A percentile compares a stretch with the other conserved stretches of the same genome.
Evolutionary conservation across 2,329 filamentous ascomycete species (phyloP).

Genomic region (Calonectria fujianensis): DNA sequence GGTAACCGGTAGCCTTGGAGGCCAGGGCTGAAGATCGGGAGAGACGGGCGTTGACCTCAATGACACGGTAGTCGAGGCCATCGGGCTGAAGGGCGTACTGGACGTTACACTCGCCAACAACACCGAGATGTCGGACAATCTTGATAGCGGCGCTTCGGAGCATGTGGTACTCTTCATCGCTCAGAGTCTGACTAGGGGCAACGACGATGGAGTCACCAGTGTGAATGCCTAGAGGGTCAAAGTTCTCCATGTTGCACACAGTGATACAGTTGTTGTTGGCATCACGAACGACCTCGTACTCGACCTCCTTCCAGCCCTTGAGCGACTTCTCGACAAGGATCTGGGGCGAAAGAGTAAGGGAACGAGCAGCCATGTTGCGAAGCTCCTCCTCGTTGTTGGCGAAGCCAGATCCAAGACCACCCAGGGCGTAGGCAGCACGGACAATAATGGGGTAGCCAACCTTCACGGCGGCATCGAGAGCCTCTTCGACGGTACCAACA

Average conservation of each 20-base stretch:
- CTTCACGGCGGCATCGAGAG: conserved; percentile 87
- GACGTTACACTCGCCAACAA: conserved; percentile 98
- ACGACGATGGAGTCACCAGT: conserved; percentile 99
- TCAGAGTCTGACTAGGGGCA: conserved; percentile 95
- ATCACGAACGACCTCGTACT: conserved; percentile 98
- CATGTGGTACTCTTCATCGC: conserved; percentile 99
- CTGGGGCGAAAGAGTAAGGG: conserved; percentile 94
- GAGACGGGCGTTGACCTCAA: conserved; percentile 98
- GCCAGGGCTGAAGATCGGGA: conserved; percentile 97
- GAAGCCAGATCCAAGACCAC: conserved; percentile 96
- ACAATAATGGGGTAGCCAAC: conserved; percentile 99
- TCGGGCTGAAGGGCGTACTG: conserved; percentile 98
- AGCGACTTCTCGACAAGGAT: conserved; percentile 98
- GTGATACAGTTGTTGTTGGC: conserved; percentile 99
- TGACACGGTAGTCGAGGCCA: conserved; percentile 97
- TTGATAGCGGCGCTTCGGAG: conserved; percentile 97
- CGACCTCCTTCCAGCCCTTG: conserved; percentile 99
- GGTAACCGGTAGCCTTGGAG: conserved; percentile 98
- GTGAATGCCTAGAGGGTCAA: conserved; percentile 97
- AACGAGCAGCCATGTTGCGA: conserved; percentile 92
- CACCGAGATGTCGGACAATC: conserved; percentile 96
- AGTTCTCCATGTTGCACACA: conserved; percentile 90
- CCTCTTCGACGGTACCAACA: conserved; percentile 92
- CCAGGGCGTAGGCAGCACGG: conserved; percentile 95
- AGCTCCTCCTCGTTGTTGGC: conserved; percentile 96